phyloP scores from a whole-genome alignment of 2,329 filamentous ascomycete species.

The Didymella pinodella region DNA sequence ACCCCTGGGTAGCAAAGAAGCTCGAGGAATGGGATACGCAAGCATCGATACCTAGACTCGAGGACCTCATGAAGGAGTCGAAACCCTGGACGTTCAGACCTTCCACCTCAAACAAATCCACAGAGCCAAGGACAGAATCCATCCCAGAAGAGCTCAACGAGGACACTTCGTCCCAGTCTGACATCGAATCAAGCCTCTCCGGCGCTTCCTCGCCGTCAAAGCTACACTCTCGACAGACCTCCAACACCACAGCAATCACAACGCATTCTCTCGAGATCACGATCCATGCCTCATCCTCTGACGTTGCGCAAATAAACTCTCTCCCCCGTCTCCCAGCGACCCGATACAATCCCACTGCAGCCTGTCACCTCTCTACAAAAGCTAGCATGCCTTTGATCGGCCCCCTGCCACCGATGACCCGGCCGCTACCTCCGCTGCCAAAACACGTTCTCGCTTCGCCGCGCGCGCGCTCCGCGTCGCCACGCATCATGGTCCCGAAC shows the following conservation, averaged over 20 bases:
- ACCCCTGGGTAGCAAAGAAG: conserved; percentile 48
- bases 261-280: conserved; percentile 40
- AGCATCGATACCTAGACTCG: conserved; percentile 29
- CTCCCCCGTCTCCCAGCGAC: conserved; percentile 19
- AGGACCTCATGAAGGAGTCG: conserved; percentile 42
- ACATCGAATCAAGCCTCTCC: conserved; percentile 32
- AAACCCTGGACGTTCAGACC: conserved; percentile 45
- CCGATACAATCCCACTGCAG: conserved; percentile 3
- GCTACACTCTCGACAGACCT: conserved; percentile 35
- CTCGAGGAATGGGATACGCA: conserved; percentile 44
- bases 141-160: conserved; percentile 34
- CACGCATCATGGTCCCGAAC: conserved; percentile 18
- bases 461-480: conserved; percentile 31
- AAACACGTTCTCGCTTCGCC: conserved; percentile 16
- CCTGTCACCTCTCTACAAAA: conserved; percentile 15
- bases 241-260: conserved; percentile 28
- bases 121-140: conserved; percentile 29
- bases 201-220: conserved; percentile 12
- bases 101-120: conserved; percentile 32
- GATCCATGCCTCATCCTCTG: conserved; percentile 38
- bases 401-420: conserved; percentile 32
- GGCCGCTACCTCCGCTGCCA: conserved; percentile 39
- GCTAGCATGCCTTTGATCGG: conserved; percentile 22
- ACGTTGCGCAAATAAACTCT: conserved; percentile 30
- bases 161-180: conserved; percentile 29